phyloP scores from a whole-genome alignment of 306 rosid genomes.

The Myrica gale region DNA sequence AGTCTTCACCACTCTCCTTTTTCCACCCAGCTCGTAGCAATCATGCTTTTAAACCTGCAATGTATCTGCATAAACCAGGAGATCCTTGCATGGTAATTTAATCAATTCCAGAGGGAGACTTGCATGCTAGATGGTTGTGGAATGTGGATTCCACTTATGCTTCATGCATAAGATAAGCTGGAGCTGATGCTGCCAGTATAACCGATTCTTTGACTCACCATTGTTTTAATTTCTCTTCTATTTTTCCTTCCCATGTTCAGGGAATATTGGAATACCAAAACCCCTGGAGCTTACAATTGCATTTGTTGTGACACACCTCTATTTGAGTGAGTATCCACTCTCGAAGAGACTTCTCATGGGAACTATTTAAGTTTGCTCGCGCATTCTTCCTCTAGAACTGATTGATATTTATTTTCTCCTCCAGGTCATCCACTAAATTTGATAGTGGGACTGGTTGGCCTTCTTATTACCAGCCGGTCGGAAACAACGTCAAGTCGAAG shows the following conservation, averaged over 20 bases:
- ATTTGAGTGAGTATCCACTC: conserved; percentile 62
- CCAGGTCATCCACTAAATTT: conserved; percentile 86
- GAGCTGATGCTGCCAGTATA: not conserved
- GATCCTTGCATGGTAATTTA: not conserved
- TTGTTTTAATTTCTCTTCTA: not conserved
- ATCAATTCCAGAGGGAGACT: not conserved
- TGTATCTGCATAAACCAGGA: not conserved
- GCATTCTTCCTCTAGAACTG: not conserved
- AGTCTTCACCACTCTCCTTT: not conserved
- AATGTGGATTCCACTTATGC: conserved; percentile 9
- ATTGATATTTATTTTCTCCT: conserved; percentile 15
- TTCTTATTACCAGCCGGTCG: conserved; percentile 78
- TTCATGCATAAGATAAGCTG: not conserved
- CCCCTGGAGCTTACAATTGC: conserved; percentile 73
- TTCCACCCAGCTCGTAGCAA: not conserved
- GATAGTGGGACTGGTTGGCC: conserved; percentile 99
- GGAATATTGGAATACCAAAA: conserved; percentile 88
- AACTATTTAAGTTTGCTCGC: not conserved
- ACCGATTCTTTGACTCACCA: not conserved
- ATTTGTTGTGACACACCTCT: conserved; percentile 85
- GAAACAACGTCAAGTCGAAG: conserved; percentile 73
- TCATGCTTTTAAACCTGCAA: not conserved
- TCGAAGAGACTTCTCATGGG: not conserved
- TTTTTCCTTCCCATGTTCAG: conserved; percentile 34
- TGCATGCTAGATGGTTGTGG: not conserved